A percentile compares a stretch with the other conserved stretches of the same genome.
phyloP scores from a whole-genome alignment of 345 rosid species.

The Aethionema arabicum region DNA sequence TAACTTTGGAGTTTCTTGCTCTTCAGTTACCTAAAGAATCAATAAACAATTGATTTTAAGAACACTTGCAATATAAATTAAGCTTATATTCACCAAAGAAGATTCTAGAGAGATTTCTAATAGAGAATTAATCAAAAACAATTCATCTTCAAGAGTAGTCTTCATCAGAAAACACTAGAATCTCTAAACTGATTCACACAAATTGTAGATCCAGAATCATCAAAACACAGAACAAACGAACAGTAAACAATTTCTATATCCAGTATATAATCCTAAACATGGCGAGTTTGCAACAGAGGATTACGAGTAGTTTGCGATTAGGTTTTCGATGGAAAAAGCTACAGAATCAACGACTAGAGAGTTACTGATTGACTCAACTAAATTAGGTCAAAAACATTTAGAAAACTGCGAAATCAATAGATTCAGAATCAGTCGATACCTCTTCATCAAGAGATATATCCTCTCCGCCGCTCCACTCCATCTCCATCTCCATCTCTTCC shows the following conservation, averaged over 20 bases:
- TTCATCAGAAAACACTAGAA: neutral
- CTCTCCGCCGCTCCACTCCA: constrained; percentile 26
- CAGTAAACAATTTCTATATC: neutral
- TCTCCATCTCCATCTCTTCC: constrained; percentile 19
- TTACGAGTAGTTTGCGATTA: neutral
- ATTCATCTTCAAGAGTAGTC: neutral
- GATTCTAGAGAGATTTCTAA: constrained; percentile 14
- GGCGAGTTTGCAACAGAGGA: constrained; percentile 13
- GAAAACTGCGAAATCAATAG: constrained; percentile 1
- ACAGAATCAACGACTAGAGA: too few relatives aligned
- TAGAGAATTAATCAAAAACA: constrained; percentile 23
- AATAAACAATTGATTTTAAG: neutral
- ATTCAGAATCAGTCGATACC: constrained; percentile 40
- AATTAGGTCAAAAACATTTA: too few relatives aligned
- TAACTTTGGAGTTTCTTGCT: constrained; percentile 3
- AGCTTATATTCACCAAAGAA: constrained; percentile 13
- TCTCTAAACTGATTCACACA: constrained; percentile 13
- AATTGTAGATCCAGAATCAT: constrained; percentile 14
- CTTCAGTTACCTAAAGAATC: constrained; percentile 11
- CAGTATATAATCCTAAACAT: neutral
- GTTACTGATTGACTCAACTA: too few relatives aligned
- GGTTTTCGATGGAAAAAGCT: neutral
- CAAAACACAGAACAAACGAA: neutral
- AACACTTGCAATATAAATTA: constrained; percentile 19
- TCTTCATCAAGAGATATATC: constrained; percentile 44